Percentiles rank a stretch among this genome's conserved stretches.
Conservation (phyloP, 441 rosid species). For the Bruguiera hainesii region DNA sequence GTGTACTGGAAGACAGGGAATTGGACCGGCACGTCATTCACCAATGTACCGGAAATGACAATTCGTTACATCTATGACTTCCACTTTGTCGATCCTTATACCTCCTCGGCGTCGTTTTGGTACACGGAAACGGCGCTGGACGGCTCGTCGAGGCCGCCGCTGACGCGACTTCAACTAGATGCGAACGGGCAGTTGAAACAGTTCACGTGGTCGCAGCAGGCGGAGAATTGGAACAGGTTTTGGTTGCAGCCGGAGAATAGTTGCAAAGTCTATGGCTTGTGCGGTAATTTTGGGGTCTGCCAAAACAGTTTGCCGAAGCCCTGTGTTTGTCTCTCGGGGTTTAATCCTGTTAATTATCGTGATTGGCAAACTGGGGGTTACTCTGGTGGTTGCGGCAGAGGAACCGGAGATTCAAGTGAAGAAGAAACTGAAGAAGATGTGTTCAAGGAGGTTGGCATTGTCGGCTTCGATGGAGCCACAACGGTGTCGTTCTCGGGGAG, state of each 20-base stretch:
- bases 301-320: constrained; percentile 30
- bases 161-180: constrained; percentile 55
- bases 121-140: constrained; percentile 48
- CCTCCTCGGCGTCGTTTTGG: constrained; percentile 58
- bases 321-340: constrained; percentile 62
- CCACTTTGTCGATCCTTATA: constrained; percentile 52
- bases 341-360: constrained; percentile 35
- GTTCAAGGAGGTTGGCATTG: constrained; percentile 46
- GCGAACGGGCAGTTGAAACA: constrained; percentile 56
- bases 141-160: constrained; percentile 31
- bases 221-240: constrained; percentile 61
- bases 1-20: constrained; percentile 73
- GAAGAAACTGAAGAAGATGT: constrained; percentile 29
- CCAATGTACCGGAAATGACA: constrained; percentile 72
- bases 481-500: constrained; percentile 35
- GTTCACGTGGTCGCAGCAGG: constrained; percentile 62
- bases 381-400: constrained; percentile 54
- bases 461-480: constrained; percentile 39
- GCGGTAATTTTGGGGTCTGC: constrained; percentile 70
- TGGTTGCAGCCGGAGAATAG: constrained; percentile 71
- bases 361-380: constrained; percentile 56
- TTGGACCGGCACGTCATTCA: constrained; percentile 63
- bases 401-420: constrained; percentile 29
- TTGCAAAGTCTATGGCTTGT: constrained; percentile 61
- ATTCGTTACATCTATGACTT: constrained; percentile 66